A percentile compares a stretch with the other conserved stretches of the same genome.
phyloP scores from a whole-genome alignment of 208 protist genomes.

The Kentomonas sorsogonicus region DNA sequence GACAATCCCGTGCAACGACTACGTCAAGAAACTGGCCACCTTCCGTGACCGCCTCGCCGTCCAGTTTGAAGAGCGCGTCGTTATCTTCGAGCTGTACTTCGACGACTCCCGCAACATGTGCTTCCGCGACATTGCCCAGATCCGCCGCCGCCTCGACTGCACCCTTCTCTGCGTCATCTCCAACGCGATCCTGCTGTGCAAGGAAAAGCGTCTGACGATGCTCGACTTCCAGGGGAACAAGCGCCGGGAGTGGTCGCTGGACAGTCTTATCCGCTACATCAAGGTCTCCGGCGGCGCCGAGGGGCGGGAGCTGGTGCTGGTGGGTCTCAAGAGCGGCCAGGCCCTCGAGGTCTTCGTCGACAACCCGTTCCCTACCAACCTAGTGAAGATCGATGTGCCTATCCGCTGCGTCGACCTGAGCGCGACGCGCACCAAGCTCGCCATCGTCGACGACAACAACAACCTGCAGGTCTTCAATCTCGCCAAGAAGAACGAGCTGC shows the following conservation, averaged over 20 bases:
- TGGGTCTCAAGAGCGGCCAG: slow-evolving; percentile 90
- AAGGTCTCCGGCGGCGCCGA: slow-evolving; percentile 91
- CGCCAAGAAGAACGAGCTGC: slow-evolving; percentile 69
- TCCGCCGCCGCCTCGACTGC: slow-evolving; percentile 90
- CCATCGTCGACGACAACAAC: slow-evolving; percentile 90
- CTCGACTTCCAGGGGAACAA: slow-evolving; percentile 91
- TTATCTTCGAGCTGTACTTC: slow-evolving; percentile 93
- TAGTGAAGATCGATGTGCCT: slow-evolving; percentile 76
- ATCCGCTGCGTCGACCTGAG: slow-evolving; percentile 91
- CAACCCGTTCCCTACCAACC: slow-evolving; percentile 92
- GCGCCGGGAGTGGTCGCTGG: slow-evolving; percentile 92
- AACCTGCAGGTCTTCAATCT: slow-evolving; percentile 89
- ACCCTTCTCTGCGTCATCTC: slow-evolving; percentile 90
- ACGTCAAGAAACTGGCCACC: slow-evolving; percentile 93
- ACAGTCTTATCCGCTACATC: slow-evolving; percentile 91
- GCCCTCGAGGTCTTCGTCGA: slow-evolving; percentile 94
- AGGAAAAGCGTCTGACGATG: slow-evolving; percentile 81
- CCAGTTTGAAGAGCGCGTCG: slow-evolving; percentile 89
- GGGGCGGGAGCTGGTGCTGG: slow-evolving; percentile 87
- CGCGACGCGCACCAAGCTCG: slow-evolving; percentile 82
- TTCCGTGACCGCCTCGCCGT: slow-evolving; percentile 93
- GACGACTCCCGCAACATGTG: slow-evolving; percentile 86
- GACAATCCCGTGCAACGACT: slow-evolving; percentile 92
- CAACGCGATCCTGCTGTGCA: slow-evolving; percentile 87
- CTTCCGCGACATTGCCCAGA: slow-evolving; percentile 88